Base-by-base conservation (phyloP, 1,284 basidiomycete genomes). In the Apiotrichum gracile region DNA sequence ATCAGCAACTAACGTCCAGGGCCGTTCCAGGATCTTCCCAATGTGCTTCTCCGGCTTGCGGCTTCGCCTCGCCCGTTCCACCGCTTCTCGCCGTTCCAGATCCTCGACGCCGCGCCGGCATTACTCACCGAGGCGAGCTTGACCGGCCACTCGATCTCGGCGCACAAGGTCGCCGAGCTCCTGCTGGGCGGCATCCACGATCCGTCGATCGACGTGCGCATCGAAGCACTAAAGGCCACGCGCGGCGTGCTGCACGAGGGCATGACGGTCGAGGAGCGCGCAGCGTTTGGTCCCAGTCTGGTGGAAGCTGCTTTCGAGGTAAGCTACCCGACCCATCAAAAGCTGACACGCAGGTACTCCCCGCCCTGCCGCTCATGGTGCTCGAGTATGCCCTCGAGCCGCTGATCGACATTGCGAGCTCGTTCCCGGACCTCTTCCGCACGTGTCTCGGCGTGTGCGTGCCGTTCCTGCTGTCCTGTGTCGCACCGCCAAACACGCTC, bases 391-490 rank as follows among this genome's bases (percentile, higher is more conserved):
- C 64, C 65, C 77, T 91, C 33, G 76, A 79, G 27, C 81, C 85
- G 1, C 75, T 91, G 34, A 86, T 85, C 0, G 85, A 88, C 0
- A 80, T 91, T 17, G 83, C 85, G 12, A 77, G 81, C 0, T 75
- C 88, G 21, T 76, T 88, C 22, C 76, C 80, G 1, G 87, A 87
- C 69, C 76, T 88, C 27, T 84, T 65, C 39, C 83, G 0, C 75
- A 79, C 3, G 74, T 88, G 34, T 79, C 87, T 33, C 77, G 85
- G 31, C 83, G 83, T 0, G 73, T 61, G 82, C 4, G 82, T 89
- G 54, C 80, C 82, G 2, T 85, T 85, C 2, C 85, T 85, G 0
- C 58, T 69, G 16, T 54, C 57, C 10, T 58, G 68, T 25, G 41
- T 69, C n/a, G 60, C 68, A 1, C 67, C 69, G 2, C 69, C 68